Evolutionary conservation across 306 rosid genomes (phyloP), one percentile per base, ranked within the genome.

Genomic region (Chamaecrista fasciculata): DNA sequence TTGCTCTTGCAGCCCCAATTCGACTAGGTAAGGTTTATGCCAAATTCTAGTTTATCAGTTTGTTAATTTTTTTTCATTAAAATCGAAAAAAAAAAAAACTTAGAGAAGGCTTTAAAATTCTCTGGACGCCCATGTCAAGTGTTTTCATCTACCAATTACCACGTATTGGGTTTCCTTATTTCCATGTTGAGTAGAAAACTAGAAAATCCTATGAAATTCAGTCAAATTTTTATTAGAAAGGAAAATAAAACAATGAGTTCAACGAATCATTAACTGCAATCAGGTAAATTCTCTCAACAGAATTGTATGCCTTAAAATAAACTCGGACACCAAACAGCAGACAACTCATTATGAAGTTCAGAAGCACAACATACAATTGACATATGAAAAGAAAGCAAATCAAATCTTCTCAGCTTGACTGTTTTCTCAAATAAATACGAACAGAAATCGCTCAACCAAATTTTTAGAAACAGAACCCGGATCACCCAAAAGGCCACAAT

Each of bases 381-480:
- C 50, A 68, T 36, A 21, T 18, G 25, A 28, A 25, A 1, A 39
- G 24, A 0, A 51, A 29, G 33, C 4, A 34, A 24, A 2, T 29
- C 14, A 28, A 64, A 74, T 8, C 34, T 9, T 44, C 78, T 20
- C 23, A 11, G 0, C 1, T 53, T 58, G 28, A 8, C 36, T 29
- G 37, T 4, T 5, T 29, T 40, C 44, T 28, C 19, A 16, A 18
- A 40, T 8, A n/a, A 8, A 69, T 14, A 72, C 8, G 29, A 28
- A 21, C 15, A 63, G 23, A 40, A 42, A 28, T 4, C 23, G 49
- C 43, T 52, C 31, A 6, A 43, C 51, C 2, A 11, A 6, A 71
- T n/a, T 36, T 47, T 47, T 43, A n/a, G 52, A 9, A 67, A 61
- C 43, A 4, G 6, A 70, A 63, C 63, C 66, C 52, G 11, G 76